These are phyloP conservation scores for Yamadazyma triangularis DNA, from an alignment of 1,139 yeast species.

Conservation along the genomic window DNA sequence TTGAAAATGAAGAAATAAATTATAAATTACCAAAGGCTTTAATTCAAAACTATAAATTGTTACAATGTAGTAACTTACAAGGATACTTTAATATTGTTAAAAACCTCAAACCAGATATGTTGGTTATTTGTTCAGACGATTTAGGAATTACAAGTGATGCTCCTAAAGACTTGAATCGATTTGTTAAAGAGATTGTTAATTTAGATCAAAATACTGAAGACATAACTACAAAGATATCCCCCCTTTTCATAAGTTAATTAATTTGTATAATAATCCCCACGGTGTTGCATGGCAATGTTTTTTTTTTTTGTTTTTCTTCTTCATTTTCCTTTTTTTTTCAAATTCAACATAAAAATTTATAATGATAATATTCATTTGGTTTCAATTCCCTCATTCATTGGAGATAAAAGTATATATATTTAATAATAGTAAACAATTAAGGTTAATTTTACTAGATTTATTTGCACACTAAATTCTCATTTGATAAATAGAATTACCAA, in stretches of 20 bases:
- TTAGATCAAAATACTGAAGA: slow-evolving; percentile 14
- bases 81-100: slow-evolving; percentile 41
- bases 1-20: slow-evolving; percentile 6
- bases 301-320: background rate
- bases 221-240: slow-evolving; percentile 8
- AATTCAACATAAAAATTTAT: background rate
- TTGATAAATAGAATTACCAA: slow-evolving; percentile 29
- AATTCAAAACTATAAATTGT: slow-evolving; percentile 34
- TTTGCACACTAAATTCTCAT: background rate
- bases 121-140: slow-evolving; percentile 42
- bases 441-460: too few relatives aligned
- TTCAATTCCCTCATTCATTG: too few relatives aligned
- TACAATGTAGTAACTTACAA: slow-evolving; percentile 38
- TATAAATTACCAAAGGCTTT: slow-evolving; percentile 16
- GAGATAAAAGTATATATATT: too few relatives aligned
- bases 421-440: too few relatives aligned
- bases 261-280: too few relatives aligned
- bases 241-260: slow-evolving; percentile 8
- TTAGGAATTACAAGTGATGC: slow-evolving; percentile 30
- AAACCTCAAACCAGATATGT: slow-evolving; percentile 40
- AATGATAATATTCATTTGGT: too few relatives aligned
- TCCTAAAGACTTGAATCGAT: slow-evolving; percentile 37
- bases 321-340: too few relatives aligned
- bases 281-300: too few relatives aligned
- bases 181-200: slow-evolving; percentile 35